Base-by-base conservation (phyloP, 306 rosid genomes). In the Malus asiatica region DNA sequence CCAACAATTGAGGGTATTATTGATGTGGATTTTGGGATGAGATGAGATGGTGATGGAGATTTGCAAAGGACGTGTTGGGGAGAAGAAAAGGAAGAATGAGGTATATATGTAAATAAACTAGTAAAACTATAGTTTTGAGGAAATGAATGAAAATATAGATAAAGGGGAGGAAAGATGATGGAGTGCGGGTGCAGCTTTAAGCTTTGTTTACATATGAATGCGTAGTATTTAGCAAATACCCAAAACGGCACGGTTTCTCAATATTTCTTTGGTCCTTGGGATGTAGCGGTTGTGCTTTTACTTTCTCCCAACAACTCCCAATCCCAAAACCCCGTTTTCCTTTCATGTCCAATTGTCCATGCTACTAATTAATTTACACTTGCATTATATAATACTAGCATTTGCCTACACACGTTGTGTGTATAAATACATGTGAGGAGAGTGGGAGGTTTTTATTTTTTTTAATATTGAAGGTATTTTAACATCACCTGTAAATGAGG, bases 161-260 rank as follows among this genome's bases (percentile, higher is more conserved):
- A 78, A 77, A 75, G 72, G 51, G 18, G 19, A 48, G 55, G 18
- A 5, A 46, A 12, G 70, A 61, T 68, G 88, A 73, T 82, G 82
- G 77, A 87, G 88, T 93, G 90, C 65, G 77, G 84, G 79, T 77
- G 70, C 91, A 88, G 97, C 33, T 58, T 81, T 1, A 11, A 14
- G 53, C 19, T 48, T 15, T 76, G 71, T 58, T 10, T 23, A 59
- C 11, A n/a, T 45, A 77, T 8, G 61, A 12, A 57, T 60, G 46
- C 62, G 73, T 57, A 65, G 77, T 53, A 40, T 46, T 66, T 66
- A 70, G 84, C 68, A 79, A 88, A 81, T 76, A 78, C 82, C 97
- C 97, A 86, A 85, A 83, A 89, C 97, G 96, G 96, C 98, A 91
- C 96, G 96, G 87, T 82, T 88, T 70, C 95, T 81, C 77, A 86